Percentiles rank a stretch among this genome's conserved stretches.
Conservation (phyloP, 257 asterid species). For the Misopates orontium region DNA sequence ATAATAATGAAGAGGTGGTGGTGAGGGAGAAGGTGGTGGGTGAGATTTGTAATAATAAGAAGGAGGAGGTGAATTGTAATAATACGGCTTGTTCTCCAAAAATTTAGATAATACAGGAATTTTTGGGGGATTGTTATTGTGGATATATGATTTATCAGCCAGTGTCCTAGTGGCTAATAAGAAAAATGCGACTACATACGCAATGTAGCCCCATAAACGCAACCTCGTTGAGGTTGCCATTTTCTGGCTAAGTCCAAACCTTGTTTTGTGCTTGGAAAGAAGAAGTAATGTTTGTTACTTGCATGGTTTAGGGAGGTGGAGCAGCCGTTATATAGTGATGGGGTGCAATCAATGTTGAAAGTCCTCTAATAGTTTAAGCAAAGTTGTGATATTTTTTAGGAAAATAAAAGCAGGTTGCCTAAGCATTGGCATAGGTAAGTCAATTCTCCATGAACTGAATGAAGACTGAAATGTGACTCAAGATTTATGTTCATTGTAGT, state of each 20-base stretch:
- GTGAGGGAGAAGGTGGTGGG: constrained; percentile 8
- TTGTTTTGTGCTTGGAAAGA: neutral
- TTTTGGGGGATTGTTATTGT: neutral
- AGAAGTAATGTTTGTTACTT: constrained; percentile 5
- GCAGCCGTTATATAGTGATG: constrained; percentile 19
- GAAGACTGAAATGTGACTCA: too few species aligned
- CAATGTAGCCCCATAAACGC: constrained; percentile 26
- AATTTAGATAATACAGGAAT: neutral
- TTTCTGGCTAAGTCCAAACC: neutral
- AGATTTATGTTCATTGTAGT: too few species aligned
- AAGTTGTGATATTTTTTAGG: too few species aligned
- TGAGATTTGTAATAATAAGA: neutral
- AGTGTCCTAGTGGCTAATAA: constrained; percentile 11
- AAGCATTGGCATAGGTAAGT: too few species aligned
- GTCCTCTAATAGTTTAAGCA: constrained; percentile 2
- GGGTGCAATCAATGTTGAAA: constrained; percentile 8
- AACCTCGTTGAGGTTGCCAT: constrained; percentile 20
- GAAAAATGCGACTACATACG: constrained; percentile 12
- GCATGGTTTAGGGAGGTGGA: neutral
- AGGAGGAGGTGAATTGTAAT: constrained; percentile 15
- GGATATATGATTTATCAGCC: neutral
- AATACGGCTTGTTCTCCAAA: neutral
- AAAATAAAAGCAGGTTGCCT: constrained; percentile 6
- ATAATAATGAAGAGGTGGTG: neutral
- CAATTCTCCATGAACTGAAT: too few species aligned